Conservation (phyloP, 2,329 filamentous ascomycete genomes). For the Chrysoporthe deuterocubensis region DNA sequence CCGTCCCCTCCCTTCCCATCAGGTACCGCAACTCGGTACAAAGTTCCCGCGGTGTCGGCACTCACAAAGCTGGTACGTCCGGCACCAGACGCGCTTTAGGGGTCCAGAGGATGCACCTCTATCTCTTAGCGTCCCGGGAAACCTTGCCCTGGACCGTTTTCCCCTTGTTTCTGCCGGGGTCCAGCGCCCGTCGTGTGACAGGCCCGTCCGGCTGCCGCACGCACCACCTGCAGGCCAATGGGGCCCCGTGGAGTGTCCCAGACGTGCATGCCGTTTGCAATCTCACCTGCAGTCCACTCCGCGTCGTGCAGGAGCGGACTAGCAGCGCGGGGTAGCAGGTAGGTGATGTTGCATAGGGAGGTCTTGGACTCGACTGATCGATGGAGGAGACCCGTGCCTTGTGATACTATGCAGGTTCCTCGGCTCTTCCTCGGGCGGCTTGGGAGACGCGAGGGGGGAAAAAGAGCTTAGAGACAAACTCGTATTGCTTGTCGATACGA, state of each 20-base stretch:
- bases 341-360: not conserved
- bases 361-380: not conserved
- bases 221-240: too few species aligned
- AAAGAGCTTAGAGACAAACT: too few species aligned
- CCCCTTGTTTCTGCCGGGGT: not conserved
- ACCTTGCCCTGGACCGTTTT: not conserved
- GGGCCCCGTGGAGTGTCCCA: too few species aligned
- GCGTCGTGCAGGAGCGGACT: too few species aligned
- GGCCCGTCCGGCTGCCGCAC: too few species aligned
- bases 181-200: too few species aligned
- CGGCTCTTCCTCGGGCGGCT: too few species aligned
- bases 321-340: not conserved
- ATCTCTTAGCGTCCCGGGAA: not conserved
- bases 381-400: not conserved
- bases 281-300: too few species aligned
- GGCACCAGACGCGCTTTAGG: not conserved
- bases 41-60: not conserved
- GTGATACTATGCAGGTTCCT: too few species aligned
- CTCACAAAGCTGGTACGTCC: not conserved
- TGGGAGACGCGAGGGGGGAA: too few species aligned
- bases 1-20: not conserved
- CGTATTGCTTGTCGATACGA: too few species aligned
- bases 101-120: not conserved
- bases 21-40: slow-evolving; percentile 1
- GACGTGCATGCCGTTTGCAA: too few species aligned